Base-by-base conservation (phyloP, 805 yeast genomes). In the Candida ulmi region DNA sequence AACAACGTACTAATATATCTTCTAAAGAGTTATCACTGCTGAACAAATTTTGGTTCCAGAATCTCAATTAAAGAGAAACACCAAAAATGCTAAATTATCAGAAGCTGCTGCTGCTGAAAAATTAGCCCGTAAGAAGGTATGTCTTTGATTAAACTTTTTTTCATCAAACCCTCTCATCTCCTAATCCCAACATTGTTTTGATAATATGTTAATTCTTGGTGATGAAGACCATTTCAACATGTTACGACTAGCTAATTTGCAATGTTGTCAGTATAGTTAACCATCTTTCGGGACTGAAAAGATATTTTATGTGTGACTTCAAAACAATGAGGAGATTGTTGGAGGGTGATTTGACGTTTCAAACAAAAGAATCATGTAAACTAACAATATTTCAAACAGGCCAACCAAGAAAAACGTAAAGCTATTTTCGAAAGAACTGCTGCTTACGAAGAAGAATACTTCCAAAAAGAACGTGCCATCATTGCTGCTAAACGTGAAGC, bases 361-460 rank as follows among this genome's bases (percentile, higher is more conserved):
- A 12, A 8, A 27, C 6, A 11, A 13, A 15, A 15, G 2, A 23
- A 9, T 33, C n/a, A 6, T 4, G 28, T 18, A 11, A 33, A 46
- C 55, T 46, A 49, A 50, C 48, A 41, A 30, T 38, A 25, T 18
- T 16, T 28, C n/a, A n/a, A 40, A 37, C 39, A 69, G 75, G 73
- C 73, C 55, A 68, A 64, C 70, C 63, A 69, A 66, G 72, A 64
- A 59, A 70, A 69, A 65, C 68, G 85, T 75, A 71, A 80, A 65
- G 82, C 79, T 61, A 78, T 83, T 72, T 83, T 82, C 71, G 83
- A 86, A 70, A 86, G 97, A 82, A 88, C 95, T 65, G 95, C 93
- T 76, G 88, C 88, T 75, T 88, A 90, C 88, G 82, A 83, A 69
- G 73, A 83, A 76, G 97, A 90, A 78, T 90, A 90, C 85, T 78